A percentile compares a stretch with the other conserved stretches of the same genome.
These are phyloP conservation scores for Fragilaria crotonensis DNA, from an alignment of 108 stramenopile species.

Conservation along the genomic window DNA sequence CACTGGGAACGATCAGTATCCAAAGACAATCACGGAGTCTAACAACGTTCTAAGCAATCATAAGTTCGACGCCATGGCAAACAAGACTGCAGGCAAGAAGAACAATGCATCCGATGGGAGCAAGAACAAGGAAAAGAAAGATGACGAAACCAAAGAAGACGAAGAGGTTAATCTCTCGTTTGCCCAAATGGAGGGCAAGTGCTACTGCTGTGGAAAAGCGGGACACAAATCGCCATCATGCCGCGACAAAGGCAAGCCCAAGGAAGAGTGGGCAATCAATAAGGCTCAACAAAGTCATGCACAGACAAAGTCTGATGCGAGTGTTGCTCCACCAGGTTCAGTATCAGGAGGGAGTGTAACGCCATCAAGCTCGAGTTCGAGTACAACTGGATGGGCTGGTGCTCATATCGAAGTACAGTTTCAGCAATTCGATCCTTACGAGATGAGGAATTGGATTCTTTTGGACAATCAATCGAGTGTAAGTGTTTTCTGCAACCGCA, in stretches of 20 bases:
- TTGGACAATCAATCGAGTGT: background rate
- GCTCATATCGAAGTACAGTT: too few species aligned
- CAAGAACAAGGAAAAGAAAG: background rate
- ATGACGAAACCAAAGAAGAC: background rate
- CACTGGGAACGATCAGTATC: constrained; percentile 16
- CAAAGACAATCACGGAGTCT: constrained; percentile 8
- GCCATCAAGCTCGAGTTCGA: too few species aligned
- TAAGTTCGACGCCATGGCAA: background rate
- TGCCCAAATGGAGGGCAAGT: too few species aligned
- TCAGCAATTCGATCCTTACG: background rate
- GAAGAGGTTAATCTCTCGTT: constrained; percentile 2
- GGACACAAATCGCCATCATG: constrained; percentile 5
- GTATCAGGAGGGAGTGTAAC: too few species aligned
- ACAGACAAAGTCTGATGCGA: too few species aligned
- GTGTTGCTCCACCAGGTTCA: too few species aligned
- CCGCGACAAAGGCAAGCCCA: too few species aligned
- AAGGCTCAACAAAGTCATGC: too few species aligned
- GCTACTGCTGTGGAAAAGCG: background rate
- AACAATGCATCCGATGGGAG: background rate
- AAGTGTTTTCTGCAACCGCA: background rate
- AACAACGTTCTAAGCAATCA: constrained; percentile 9
- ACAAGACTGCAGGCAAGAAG: background rate
- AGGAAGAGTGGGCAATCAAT: too few species aligned
- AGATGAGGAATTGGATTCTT: background rate
- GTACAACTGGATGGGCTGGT: too few species aligned